Conservation (phyloP, 768 basidiomycete genomes). For the Kwoniella newhampshirensis region DNA sequence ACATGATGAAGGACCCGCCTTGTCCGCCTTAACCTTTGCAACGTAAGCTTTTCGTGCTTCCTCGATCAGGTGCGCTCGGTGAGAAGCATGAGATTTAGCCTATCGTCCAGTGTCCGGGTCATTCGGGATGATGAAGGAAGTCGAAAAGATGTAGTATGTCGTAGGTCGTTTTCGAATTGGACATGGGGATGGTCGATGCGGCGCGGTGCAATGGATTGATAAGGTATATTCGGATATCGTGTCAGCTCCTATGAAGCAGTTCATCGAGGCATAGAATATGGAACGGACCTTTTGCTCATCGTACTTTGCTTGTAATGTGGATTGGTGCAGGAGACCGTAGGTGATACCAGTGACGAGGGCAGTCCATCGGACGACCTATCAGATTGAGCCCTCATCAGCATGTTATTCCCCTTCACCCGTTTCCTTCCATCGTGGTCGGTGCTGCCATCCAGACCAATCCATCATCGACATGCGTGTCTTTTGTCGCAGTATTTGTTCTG, state of each 20-base stretch:
- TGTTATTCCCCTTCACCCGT: background rate
- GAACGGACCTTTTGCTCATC: conserved; percentile 73
- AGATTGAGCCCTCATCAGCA: too few relatives aligned
- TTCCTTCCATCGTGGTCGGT: background rate
- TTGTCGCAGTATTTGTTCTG: background rate
- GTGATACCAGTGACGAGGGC: conserved; percentile 80
- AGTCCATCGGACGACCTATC: conserved; percentile 91
- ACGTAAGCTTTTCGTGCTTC: conserved; percentile 83
- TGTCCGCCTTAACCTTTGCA: conserved; percentile 60
- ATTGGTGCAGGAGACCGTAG: conserved; percentile 90
- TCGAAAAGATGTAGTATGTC: too few relatives aligned
- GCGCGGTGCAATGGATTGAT: too few relatives aligned
- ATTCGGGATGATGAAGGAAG: too few relatives aligned
- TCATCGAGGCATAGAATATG: too few relatives aligned
- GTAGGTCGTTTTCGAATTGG: too few relatives aligned
- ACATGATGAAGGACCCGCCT: conserved; percentile 43
- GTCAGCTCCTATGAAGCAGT: too few relatives aligned
- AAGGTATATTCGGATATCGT: too few relatives aligned
- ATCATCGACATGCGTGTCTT: too few relatives aligned
- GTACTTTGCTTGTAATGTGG: conserved; percentile 78
- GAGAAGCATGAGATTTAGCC: conserved; percentile 32
- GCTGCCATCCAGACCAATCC: too few relatives aligned
- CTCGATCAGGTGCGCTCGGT: conserved; percentile 71
- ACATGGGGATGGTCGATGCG: too few relatives aligned
- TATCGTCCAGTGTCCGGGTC: background rate